Base-by-base conservation (phyloP, 495 filamentous ascomycete species). In the Tuber melanosporum region DNA sequence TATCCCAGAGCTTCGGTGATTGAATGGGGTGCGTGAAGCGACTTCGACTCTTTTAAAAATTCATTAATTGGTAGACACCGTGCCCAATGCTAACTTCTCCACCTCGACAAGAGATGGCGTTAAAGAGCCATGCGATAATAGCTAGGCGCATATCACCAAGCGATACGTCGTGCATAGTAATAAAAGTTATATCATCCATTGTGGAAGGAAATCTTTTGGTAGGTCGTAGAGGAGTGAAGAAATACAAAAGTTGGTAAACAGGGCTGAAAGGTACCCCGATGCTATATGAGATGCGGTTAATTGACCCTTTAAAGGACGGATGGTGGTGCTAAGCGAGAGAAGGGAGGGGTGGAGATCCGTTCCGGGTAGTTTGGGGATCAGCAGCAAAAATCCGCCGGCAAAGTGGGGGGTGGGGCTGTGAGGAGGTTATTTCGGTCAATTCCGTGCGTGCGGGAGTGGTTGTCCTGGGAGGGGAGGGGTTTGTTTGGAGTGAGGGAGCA, bases 151-250 rank as follows among this genome's bases (percentile, higher is more conserved):
- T 69, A 80, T 77, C 80, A 89, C 91, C 86, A 85, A 72, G 70
- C 46, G 78, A 77, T 49, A 81, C 45, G 90, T 94, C 93, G 85
- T 96, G 93, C 79, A 96, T 96, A 78, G 93, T 93, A 86, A 97
- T 96, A 86, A 96, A 96, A 69, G 93, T 97, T 79, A 92, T 92
- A 85, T 62, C 57, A 62, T 95, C 93, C 93, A 95, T 95, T 82
- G 80, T 85, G 84, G 69, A 47, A 57, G 43, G 43, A 77, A 71
- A 44, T 20, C 6, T 32, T 47, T 47, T 3, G 32, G 10, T 41
- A 12, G 70, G 71, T 17, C 0, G 71, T 42, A 73, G 43, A 74
- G 39, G 26, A 52, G 46, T 43, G 20, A 74, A 32, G 57, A 46
- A 73, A 15, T 7, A 71, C 17, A 75, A 20, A 15, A 47, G 17